Evolutionary conservation across 768 basidiomycete species (phyloP), one percentile per base, ranked within the genome.

Genomic region (Boletus tomentosulus): DNA sequence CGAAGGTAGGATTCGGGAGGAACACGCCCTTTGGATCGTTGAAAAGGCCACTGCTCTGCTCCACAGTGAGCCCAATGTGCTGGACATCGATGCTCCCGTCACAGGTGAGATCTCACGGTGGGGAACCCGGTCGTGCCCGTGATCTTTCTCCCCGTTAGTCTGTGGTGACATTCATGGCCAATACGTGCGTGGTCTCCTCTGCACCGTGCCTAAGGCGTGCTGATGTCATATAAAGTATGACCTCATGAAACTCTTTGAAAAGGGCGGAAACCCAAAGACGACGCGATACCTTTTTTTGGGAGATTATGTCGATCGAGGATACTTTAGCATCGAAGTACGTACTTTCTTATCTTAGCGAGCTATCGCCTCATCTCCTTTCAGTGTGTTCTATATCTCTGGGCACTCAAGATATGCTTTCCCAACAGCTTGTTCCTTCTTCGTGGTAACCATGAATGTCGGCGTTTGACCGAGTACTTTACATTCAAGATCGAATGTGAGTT

Each of bases 171-270:
- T 63, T 25, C 58, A 58, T 58, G 58, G 66, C 1, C 62, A 62
- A 59, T 63, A 63, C 38, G 61, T 62, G 53, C 57, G 67, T 16
- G 27, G 31, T 56, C 19, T n/a, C 13, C 45, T 35, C 44, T 31
- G 6, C 22, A 3, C 43, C 19, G 35, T 53, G 33, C 46, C 13
- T 37, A 42, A 50, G 11, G 38, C 47, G 31, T 49, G 27, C 55
- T 65, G 37, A 62, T 51, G 22, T 27, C 35, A 37, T 55, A 48
- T 62, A 24, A 57, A 87, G 85, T 88, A 83, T 62, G 86, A 88
- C 67, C 71, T 88, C 52, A 88, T 88, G 86, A 88, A 88, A 67
- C 77, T 88, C 27, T 87, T 88, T 63, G 86, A 88, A 66, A 83
- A 87, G 24, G 86, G 86, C 22, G 86, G 86, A 4, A 87, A 82